Conservation (phyloP, 2,329 filamentous ascomycete species). For the Coniochaeta sp. region DNA sequence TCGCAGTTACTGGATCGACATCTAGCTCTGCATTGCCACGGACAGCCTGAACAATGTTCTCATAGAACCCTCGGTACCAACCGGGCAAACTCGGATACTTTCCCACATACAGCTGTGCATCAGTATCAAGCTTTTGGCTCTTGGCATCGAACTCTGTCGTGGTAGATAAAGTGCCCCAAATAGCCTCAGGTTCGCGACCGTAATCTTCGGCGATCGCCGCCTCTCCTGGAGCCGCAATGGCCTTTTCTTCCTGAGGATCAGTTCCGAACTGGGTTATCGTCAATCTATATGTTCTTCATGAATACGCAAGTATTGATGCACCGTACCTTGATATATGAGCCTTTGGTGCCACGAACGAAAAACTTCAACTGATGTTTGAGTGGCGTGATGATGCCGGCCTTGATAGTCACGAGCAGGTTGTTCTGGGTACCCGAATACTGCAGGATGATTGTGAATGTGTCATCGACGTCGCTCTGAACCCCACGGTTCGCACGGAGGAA, state of each 20-base stretch:
- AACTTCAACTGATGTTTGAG: constrained; percentile 54
- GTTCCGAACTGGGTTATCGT: constrained; percentile 13
- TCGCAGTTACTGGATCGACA: constrained; percentile 29
- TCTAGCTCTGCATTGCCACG: constrained; percentile 26
- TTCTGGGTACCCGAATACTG: constrained; percentile 40
- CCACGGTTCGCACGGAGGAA: constrained; percentile 47
- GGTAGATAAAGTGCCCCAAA: constrained; percentile 29
- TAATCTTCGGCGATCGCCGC: constrained; percentile 17
- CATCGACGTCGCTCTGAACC: constrained; percentile 31
- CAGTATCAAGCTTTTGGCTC: constrained; percentile 21
- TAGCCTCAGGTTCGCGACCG: constrained; percentile 25
- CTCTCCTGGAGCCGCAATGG: constrained; percentile 17
- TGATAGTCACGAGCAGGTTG: constrained; percentile 48
- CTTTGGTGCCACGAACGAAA: constrained; percentile 55
- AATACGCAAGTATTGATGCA: not conserved
- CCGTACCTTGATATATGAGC: constrained; percentile 32
- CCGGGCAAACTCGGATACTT: constrained; percentile 29
- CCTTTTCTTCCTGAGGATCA: constrained; percentile 26
- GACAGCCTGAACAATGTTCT: constrained; percentile 30
- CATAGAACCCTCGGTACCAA: constrained; percentile 30
- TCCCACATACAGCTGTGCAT: constrained; percentile 24
- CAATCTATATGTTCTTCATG: too few species aligned
- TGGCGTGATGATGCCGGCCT: constrained; percentile 50
- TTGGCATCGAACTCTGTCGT: constrained; percentile 23
- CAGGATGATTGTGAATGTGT: constrained; percentile 49